A percentile compares a stretch with the other conserved stretches of the same genome.
These are phyloP conservation scores for Macroventuria anomochaeta DNA, from an alignment of 2,329 filamentous ascomycete genomes.

Conservation along the genomic window DNA sequence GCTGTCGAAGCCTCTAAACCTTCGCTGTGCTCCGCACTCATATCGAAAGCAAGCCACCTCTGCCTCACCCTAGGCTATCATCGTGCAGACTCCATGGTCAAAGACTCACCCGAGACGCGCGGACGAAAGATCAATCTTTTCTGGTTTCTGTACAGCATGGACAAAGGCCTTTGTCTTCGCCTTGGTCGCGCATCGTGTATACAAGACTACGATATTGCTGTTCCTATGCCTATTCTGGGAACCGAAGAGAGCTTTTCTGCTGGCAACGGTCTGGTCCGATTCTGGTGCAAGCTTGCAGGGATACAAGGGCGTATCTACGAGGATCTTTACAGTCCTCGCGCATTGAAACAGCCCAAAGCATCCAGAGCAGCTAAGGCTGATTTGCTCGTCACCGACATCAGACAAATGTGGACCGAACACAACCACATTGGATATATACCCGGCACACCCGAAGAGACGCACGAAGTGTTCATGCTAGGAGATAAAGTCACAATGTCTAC, in stretches of 20 bases:
- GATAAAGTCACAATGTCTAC: constrained; percentile 49
- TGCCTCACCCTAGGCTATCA: constrained; percentile 49
- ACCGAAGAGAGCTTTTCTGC: constrained; percentile 20
- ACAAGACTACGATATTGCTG: constrained; percentile 42
- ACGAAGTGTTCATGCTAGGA: constrained; percentile 30
- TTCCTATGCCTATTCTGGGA: constrained; percentile 19
- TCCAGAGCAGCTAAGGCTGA: constrained; percentile 13
- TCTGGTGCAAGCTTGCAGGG: constrained; percentile 13
- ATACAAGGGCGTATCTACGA: constrained; percentile 46
- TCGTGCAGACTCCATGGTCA: constrained; percentile 19
- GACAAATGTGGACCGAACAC: constrained; percentile 15
- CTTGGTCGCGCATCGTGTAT: constrained; percentile 46
- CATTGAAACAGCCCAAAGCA: constrained; percentile 16
- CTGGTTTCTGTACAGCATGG: constrained; percentile 48
- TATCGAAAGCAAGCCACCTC: constrained; percentile 45
- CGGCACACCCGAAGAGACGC: constrained; percentile 36
- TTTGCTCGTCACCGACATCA: constrained; percentile 16
- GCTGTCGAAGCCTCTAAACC: constrained; percentile 45
- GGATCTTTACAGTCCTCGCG: constrained; percentile 44
- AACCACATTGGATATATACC: constrained; percentile 4
- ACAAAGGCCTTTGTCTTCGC: constrained; percentile 49
- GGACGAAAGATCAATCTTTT: constrained; percentile 37
- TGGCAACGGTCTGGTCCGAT: constrained; percentile 9
- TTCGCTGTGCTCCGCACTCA: constrained; percentile 45
- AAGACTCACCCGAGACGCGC: constrained; percentile 8